A percentile compares a stretch with the other conserved stretches of the same genome.
phyloP scores from a whole-genome alignment of 768 basidiomycete species.

The Pleurotus cornucopiae region DNA sequence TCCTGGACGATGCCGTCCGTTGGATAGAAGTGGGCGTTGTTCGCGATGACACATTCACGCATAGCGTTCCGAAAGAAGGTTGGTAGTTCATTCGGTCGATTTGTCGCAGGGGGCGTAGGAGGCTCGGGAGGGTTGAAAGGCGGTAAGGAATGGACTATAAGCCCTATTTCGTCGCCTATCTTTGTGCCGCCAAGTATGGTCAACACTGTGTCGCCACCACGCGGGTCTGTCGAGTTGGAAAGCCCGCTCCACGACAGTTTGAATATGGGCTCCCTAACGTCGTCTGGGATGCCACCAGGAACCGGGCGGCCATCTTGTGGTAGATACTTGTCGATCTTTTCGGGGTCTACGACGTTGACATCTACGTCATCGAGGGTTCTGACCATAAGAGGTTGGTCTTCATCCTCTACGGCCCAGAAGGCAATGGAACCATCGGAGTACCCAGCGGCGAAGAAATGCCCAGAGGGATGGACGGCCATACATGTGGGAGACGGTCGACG shows the following conservation, averaged over 20 bases:
- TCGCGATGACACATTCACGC: slow-evolving; percentile 49
- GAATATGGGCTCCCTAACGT: slow-evolving; percentile 70
- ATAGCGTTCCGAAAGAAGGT: slow-evolving; percentile 58
- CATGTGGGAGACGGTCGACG: slow-evolving; percentile 68
- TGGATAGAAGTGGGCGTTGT: slow-evolving; percentile 52
- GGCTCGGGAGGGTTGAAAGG: slow-evolving; percentile 54
- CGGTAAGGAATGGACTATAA: slow-evolving; percentile 69
- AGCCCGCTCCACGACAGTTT: slow-evolving; percentile 84
- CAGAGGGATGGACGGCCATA: slow-evolving; percentile 69
- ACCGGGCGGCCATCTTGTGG: slow-evolving; percentile 8
- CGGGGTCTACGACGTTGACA: slow-evolving; percentile 50
- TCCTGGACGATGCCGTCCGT: slow-evolving; percentile 66
- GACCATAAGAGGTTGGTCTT: slow-evolving; percentile 70
- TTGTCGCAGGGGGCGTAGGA: slow-evolving; percentile 24
- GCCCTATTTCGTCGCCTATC: slow-evolving; percentile 48
- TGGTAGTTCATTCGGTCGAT: slow-evolving; percentile 32
- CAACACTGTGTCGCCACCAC: slow-evolving; percentile 70
- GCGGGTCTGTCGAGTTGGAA: slow-evolving; percentile 57
- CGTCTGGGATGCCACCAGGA: slow-evolving; percentile 8
- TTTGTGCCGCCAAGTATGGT: slow-evolving; percentile 74
- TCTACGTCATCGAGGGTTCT: slow-evolving; percentile 58
- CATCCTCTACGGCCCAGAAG: slow-evolving; percentile 80
- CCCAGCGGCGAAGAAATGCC: slow-evolving; percentile 74
- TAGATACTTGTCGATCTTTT: slow-evolving; percentile 39
- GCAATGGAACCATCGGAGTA: slow-evolving; percentile 79